Percentiles rank a stretch among this genome's conserved stretches.
These are phyloP conservation scores for Cystobasidiopsis lactophilus DNA, from an alignment of 768 basidiomycete species.

Conservation along the genomic window DNA sequence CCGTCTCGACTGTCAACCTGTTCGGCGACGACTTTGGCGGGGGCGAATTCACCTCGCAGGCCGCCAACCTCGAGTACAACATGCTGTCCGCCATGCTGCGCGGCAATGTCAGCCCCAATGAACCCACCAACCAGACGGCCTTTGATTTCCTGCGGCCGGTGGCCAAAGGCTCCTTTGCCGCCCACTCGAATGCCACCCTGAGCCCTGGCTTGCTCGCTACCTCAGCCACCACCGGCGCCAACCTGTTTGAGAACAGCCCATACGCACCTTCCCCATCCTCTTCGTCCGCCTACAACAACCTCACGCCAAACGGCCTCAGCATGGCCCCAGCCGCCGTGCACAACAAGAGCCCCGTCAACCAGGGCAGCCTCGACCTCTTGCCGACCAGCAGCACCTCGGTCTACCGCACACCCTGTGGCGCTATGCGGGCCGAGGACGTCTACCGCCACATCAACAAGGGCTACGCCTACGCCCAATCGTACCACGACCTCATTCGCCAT, in stretches of 20 bases:
- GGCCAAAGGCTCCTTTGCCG: not conserved
- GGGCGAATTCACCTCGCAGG: slow-evolving; percentile 59
- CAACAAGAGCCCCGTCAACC: slow-evolving; percentile 1
- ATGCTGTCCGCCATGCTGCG: slow-evolving; percentile 69
- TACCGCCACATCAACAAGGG: slow-evolving; percentile 47
- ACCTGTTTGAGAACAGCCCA: too few species aligned
- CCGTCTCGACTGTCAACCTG: too few species aligned
- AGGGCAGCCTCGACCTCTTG: not conserved
- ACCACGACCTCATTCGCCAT: slow-evolving; percentile 90
- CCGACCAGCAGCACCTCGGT: slow-evolving; percentile 12
- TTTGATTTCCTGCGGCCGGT: not conserved
- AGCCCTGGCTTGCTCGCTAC: too few species aligned
- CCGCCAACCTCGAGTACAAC: slow-evolving; percentile 82
- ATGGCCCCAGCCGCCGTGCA: not conserved
- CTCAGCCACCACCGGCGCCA: too few species aligned
- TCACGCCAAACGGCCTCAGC: not conserved
- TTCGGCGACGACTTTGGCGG: slow-evolving; percentile 36
- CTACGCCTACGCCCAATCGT: slow-evolving; percentile 88
- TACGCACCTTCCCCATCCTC: too few species aligned
- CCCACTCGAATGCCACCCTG: not conserved
- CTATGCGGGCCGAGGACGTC: slow-evolving; percentile 29
- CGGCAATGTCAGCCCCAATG: slow-evolving; percentile 34
- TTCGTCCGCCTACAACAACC: too few species aligned
- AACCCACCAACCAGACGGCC: not conserved
- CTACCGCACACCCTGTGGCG: not conserved